Percentiles rank a stretch among this genome's conserved stretches.
Conservation (phyloP, 257 asterid genomes). For the Solanum chiquidenum region DNA sequence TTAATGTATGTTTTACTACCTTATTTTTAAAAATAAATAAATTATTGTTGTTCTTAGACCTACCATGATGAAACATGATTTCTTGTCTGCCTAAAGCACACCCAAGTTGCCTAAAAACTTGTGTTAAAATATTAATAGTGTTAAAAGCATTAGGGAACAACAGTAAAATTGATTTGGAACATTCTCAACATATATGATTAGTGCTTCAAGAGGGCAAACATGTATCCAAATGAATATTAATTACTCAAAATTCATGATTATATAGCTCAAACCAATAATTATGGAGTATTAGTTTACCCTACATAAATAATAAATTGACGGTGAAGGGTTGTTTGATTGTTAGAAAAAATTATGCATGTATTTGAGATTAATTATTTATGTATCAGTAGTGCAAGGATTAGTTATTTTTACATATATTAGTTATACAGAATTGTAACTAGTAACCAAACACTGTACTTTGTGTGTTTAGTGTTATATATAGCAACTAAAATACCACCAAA, state of each 20-base stretch:
- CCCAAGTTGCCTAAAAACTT: not conserved
- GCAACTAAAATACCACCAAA: not conserved
- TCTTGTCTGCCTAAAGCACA: not conserved
- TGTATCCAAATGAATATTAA: not conserved
- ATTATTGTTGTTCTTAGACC: not conserved
- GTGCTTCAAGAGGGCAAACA: not conserved
- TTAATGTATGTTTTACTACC: not conserved
- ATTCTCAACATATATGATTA: not conserved
- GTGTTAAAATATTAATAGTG: not conserved
- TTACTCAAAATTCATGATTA: not conserved
- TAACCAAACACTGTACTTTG: not conserved
- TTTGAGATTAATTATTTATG: no score
- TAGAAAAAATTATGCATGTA: no score
- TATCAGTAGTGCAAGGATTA: accelerated
- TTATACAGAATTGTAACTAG: no score
- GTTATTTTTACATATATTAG: no score
- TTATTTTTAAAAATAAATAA: not conserved
- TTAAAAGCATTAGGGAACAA: not conserved
- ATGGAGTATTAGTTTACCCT: not conserved
- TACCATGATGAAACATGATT: constrained; percentile 1
- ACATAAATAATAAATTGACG: not conserved
- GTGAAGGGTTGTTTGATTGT: not conserved
- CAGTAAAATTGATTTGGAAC: not conserved
- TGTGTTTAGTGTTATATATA: no score
- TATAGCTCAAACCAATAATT: not conserved